Base-by-base conservation (phyloP, 2,329 filamentous ascomycete species). In the Neoscytalidium dimidiatum region DNA sequence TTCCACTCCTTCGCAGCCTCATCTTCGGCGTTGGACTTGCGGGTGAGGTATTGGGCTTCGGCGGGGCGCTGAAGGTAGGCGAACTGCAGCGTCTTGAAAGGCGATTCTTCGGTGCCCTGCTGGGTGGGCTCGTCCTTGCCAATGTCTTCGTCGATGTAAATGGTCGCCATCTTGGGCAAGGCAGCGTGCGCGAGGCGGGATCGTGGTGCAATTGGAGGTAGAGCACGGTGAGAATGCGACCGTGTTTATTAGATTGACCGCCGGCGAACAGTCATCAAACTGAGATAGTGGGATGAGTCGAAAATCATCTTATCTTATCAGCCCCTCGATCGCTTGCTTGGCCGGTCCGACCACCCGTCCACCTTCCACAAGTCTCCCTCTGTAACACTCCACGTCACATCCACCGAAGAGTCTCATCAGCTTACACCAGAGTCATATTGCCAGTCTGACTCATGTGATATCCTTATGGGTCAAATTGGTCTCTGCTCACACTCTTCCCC, bases 61-160 rank as follows among this genome's bases (percentile, higher is more conserved):
- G 87, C 84, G 70, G 86, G 81, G 78, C 89, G 86, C 78, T 91
- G 87, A 73, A 93, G 85, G 79, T 92, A 91, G 68, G 92, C 93
- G 74, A 88, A 88, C 69, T 90, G 83, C 46, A 96, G 86, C 44
- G 90, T 88, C 83, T 96, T 94, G 86, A 89, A 96, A 56, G 93
- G 92, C 70, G 88, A 85, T 67, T 84, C 80, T 77, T 94, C 86
- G 69, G 88, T 85, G 74, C 92, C 92, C 82, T 69, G 88, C 86
- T 66, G 84, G 76, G 70, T 86, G 76, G 65, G 78, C 73, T 90
- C 87, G 80, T 95, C 93, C 71, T 85, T 82, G 72, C 93, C 93
- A 70, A 84, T 84, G 71, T 92, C 90, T 75, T 92, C 90, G 82
- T 96, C 92, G 74, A 96, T 85, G 81, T 94, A 92, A 77, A 91